A percentile compares a stretch with the other conserved stretches of the same genome.
phyloP scores from a whole-genome alignment of 345 rosid genomes.

The Boechera stricta region DNA sequence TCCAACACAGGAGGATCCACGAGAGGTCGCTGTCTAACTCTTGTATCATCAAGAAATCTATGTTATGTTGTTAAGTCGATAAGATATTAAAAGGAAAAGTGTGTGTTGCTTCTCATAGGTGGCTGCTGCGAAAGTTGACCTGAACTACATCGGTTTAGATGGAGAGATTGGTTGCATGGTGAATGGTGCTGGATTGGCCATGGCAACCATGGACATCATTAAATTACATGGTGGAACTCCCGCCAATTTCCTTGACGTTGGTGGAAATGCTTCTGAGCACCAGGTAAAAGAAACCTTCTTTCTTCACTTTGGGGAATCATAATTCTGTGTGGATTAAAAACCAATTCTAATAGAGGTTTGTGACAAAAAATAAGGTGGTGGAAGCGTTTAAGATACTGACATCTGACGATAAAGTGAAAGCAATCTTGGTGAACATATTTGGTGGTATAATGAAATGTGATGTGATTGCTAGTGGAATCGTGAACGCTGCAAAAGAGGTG shows the following conservation, averaged over 20 bases:
- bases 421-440: slow-evolving; percentile 96
- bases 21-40: slow-evolving; percentile 65
- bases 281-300: slow-evolving; percentile 57
- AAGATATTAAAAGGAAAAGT: neutral
- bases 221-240: slow-evolving; percentile 99
- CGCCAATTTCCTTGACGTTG: slow-evolving; percentile 97
- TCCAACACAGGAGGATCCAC: slow-evolving; percentile 97
- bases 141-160: slow-evolving; percentile 96
- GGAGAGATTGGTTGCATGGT: slow-evolving; percentile 99
- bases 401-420: slow-evolving; percentile 97
- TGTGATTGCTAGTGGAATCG: slow-evolving; percentile 97
- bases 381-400: slow-evolving; percentile 99
- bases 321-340: neutral
- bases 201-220: slow-evolving; percentile 99
- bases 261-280: slow-evolving; percentile 97
- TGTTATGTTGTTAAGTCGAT: neutral
- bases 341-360: neutral
- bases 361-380: slow-evolving; percentile 61
- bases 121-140: slow-evolving; percentile 92
- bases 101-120: slow-evolving; percentile 59
- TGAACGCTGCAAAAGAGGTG: slow-evolving; percentile 97
- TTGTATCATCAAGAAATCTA: neutral
- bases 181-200: slow-evolving; percentile 99
- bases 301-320: neutral
- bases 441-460: slow-evolving; percentile 99